Conservation (phyloP, 306 rosid genomes). For the Lathyrus oleraceus region DNA sequence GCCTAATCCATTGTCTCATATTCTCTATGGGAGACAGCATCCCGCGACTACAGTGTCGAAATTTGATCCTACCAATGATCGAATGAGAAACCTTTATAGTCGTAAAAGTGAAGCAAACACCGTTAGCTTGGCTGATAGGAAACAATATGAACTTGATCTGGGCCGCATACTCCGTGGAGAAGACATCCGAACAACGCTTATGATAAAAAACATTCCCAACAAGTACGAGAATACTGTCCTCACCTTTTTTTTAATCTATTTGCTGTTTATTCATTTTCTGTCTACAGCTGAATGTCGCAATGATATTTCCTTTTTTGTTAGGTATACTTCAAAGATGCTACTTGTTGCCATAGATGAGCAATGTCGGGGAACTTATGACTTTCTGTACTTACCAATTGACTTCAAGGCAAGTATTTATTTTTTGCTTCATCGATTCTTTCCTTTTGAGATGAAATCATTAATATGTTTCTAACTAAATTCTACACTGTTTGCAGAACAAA, state of each 20-base stretch:
- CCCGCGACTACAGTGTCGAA: slow-evolving; percentile 54
- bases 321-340: slow-evolving; percentile 91
- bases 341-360: slow-evolving; percentile 81
- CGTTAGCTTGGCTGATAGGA: slow-evolving; percentile 55
- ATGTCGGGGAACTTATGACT: slow-evolving; percentile 84
- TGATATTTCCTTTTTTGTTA: slow-evolving; percentile 34
- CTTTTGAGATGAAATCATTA: slow-evolving; percentile 7
- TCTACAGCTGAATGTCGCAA: background rate
- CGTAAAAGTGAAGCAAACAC: slow-evolving; percentile 68
- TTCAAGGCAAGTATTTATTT: slow-evolving; percentile 65
- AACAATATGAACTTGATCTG: slow-evolving; percentile 74
- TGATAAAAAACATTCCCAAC: slow-evolving; percentile 89
- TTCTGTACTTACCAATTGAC: slow-evolving; percentile 82
- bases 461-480: slow-evolving; percentile 35
- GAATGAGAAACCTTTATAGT: slow-evolving; percentile 63
- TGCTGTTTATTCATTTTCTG: slow-evolving; percentile 19
- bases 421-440: slow-evolving; percentile 27
- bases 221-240: slow-evolving; percentile 52
- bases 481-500: slow-evolving; percentile 64
- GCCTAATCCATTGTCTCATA: slow-evolving; percentile 55
- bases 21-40: slow-evolving; percentile 66
- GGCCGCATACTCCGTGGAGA: slow-evolving; percentile 67
- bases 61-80: slow-evolving; percentile 66
- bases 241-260: background rate
- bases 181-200: slow-evolving; percentile 74